Evolutionary conservation across 2,329 filamentous ascomycete species (phyloP).

Genomic region (Septoria petroselini): DNA sequence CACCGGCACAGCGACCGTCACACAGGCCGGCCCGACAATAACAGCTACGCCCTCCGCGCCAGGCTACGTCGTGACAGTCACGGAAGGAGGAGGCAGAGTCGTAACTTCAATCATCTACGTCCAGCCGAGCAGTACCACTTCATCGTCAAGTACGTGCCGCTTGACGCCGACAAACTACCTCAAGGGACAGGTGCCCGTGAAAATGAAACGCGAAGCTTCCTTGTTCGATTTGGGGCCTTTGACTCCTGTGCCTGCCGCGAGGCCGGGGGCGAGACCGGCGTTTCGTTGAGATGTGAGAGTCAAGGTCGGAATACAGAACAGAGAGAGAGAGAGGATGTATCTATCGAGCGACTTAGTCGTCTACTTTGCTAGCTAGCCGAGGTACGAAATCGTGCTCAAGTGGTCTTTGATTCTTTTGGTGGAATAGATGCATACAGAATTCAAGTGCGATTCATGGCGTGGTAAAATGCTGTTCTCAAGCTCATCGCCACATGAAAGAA

Average conservation of each 20-base stretch:
- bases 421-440: too few relatives aligned
- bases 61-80: constrained; percentile 25
- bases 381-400: too few relatives aligned
- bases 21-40: constrained; percentile 22
- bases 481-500: too few relatives aligned
- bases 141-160: constrained; percentile 29
- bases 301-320: too few relatives aligned
- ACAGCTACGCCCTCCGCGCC: constrained; percentile 21
- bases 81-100: constrained; percentile 17
- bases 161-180: constrained; percentile 34
- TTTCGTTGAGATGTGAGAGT: constrained; percentile 4
- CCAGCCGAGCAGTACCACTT: constrained; percentile 18
- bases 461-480: too few relatives aligned
- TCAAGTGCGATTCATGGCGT: too few relatives aligned
- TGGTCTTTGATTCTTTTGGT: too few relatives aligned
- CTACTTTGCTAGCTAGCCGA: too few relatives aligned
- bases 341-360: too few relatives aligned
- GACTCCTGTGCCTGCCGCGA: constrained; percentile 1
- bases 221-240: neutral
- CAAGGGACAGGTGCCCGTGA: constrained; percentile 19
- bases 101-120: constrained; percentile 18
- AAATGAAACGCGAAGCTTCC: constrained; percentile 7
- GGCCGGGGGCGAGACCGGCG: neutral
- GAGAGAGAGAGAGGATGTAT: too few relatives aligned
- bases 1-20: constrained; percentile 20